These are phyloP conservation scores for Xylaria arbuscula DNA, from an alignment of 2,329 filamentous ascomycete species.

Conservation along the genomic window DNA sequence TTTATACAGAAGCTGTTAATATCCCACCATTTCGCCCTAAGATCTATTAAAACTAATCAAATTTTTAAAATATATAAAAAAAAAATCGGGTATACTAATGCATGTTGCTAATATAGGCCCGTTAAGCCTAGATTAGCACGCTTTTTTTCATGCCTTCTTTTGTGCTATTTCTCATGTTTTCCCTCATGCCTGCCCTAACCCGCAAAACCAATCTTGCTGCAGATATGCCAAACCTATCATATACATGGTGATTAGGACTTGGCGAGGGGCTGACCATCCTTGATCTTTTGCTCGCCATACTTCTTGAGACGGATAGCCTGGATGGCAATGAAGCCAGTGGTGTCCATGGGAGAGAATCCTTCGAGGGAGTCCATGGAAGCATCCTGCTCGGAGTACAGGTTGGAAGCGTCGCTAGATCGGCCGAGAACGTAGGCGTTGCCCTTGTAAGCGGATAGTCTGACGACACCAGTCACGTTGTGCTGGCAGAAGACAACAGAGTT, in stretches of 20 bases:
- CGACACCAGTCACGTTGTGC: conserved; percentile 58
- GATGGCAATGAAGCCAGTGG: conserved; percentile 71
- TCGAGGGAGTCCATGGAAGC: conserved; percentile 63
- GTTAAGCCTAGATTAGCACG: too few relatives aligned
- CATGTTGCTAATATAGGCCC: not conserved
- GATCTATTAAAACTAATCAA: too few relatives aligned
- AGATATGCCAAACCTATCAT: too few relatives aligned
- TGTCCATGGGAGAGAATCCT: conserved; percentile 55
- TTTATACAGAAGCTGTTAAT: too few relatives aligned
- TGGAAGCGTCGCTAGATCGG: conserved; percentile 56
- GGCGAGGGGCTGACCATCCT: conserved; percentile 56
- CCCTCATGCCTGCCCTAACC: too few relatives aligned
- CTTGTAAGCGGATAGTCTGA: conserved; percentile 55
- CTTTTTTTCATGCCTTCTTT: too few relatives aligned
- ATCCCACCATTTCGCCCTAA: too few relatives aligned
- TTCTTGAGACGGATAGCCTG: conserved; percentile 74
- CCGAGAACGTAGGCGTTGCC: conserved; percentile 60
- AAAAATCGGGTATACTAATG: not conserved
- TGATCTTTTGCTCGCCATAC: conserved; percentile 57
- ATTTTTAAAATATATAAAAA: too few relatives aligned
- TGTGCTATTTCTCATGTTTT: too few relatives aligned
- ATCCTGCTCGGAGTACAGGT: conserved; percentile 64
- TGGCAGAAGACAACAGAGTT: conserved; percentile 58
- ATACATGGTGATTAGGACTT: too few relatives aligned
- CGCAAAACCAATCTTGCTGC: too few relatives aligned